Conservation (phyloP, 1,284 basidiomycete species). For the Cryptococcus sp. region DNA sequence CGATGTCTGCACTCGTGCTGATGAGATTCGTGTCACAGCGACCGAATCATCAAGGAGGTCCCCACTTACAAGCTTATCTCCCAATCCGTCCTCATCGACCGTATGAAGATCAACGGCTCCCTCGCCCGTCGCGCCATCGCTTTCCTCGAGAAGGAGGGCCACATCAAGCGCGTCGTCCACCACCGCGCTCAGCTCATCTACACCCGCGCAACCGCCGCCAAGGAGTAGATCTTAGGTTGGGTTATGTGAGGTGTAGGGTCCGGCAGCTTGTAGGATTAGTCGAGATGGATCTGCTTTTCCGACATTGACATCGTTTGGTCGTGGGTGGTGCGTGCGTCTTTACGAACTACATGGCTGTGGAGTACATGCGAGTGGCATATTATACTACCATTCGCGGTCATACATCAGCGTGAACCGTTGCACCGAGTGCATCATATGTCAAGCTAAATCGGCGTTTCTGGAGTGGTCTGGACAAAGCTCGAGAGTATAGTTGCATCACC, state of each 20-base stretch:
- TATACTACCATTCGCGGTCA: too few species aligned
- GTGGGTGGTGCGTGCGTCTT: too few species aligned
- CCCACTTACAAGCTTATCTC: conserved; percentile 99
- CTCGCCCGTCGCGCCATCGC: conserved; percentile 91
- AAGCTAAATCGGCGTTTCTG: too few species aligned
- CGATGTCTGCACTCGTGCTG: neutral
- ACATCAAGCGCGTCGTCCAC: conserved; percentile 96
- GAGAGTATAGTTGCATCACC: conserved; percentile 14
- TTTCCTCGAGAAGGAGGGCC: conserved; percentile 91
- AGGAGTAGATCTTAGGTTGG: conserved; percentile 35
- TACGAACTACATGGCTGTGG: too few species aligned
- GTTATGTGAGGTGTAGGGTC: conserved; percentile 2
- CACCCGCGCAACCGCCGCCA: conserved; percentile 53
- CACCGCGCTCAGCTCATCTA: conserved; percentile 90
- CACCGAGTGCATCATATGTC: too few species aligned
- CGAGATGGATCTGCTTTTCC: conserved; percentile 18
- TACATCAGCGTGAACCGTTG: too few species aligned
- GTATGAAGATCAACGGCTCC: conserved; percentile 83
- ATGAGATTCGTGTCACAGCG: conserved; percentile 62
- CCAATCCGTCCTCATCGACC: conserved; percentile 96
- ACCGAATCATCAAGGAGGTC: conserved; percentile 98
- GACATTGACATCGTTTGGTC: neutral
- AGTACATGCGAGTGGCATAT: too few species aligned
- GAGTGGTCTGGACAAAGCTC: neutral
- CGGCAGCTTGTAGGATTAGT: conserved; percentile 22